phyloP scores from a whole-genome alignment of 1,284 basidiomycete species.

The Heliocybe sulcata region DNA sequence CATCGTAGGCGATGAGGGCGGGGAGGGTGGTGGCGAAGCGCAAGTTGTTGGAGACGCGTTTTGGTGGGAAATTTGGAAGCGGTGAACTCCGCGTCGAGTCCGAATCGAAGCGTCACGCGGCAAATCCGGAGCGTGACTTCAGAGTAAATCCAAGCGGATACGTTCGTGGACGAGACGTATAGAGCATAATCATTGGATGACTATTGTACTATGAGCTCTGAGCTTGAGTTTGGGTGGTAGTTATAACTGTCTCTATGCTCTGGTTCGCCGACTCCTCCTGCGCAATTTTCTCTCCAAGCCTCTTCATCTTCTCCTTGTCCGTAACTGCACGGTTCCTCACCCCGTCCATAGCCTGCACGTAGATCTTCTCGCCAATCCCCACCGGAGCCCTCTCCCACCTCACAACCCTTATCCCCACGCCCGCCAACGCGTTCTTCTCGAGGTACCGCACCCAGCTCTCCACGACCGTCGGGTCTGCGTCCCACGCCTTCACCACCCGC shows the following conservation, averaged over 20 bases:
- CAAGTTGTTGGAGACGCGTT: neutral
- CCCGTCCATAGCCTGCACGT: conserved; percentile 27
- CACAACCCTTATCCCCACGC: conserved; percentile 82
- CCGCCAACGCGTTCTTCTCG: conserved; percentile 70
- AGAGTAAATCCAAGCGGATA: too few species aligned
- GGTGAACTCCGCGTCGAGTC: too few species aligned
- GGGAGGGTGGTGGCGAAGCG: conserved; percentile 7
- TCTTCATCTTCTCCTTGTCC: conserved; percentile 22
- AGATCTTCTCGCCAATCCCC: conserved; percentile 48
- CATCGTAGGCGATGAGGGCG: conserved; percentile 28
- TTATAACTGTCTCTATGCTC: neutral
- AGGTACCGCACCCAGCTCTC: conserved; percentile 83
- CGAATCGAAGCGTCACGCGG: too few species aligned
- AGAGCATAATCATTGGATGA: too few species aligned
- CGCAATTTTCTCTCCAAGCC: conserved; percentile 39
- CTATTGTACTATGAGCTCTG: too few species aligned
- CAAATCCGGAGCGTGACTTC: too few species aligned
- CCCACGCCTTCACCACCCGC: conserved; percentile 86
- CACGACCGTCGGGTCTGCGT: conserved; percentile 77
- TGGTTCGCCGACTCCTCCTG: conserved; percentile 27
- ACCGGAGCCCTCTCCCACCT: conserved; percentile 71
- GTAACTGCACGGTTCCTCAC: conserved; percentile 15
- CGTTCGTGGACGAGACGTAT: too few species aligned
- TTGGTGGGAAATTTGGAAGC: too few species aligned
- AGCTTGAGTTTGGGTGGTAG: too few species aligned